Evolutionary conservation across 805 yeast genomes (phyloP), one percentile per base, ranked within the genome.

Genomic region (Starmerella powellii): DNA sequence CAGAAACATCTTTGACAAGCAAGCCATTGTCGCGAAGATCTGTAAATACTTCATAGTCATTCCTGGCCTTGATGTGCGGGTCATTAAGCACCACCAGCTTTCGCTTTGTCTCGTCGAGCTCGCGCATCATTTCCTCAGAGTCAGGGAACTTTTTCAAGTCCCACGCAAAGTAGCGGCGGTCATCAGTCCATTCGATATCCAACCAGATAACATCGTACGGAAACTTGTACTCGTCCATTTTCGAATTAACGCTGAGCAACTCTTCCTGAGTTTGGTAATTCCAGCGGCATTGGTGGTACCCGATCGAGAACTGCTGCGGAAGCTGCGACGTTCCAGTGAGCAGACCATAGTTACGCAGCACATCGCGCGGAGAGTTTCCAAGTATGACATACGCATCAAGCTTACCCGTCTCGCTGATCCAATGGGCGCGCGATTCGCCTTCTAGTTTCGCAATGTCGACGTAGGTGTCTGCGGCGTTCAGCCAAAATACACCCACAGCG

Each of bases 251-350:
- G 6, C 68, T 74, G n/a, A 85, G 61, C 1, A 91, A 88, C 61
- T 91, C 98, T 10, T 69, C 68, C 56, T 83, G 87, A 53, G 81
- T 87, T 57, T 84, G 83, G 63, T 91, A 91, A 60, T 91, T 91
- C 98, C 98, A 91, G 56, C 97, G 72, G 57, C 95, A 88, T 62
- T 91, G 98, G 57, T 91, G 97, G 57, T 91, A 84, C 0, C 94
- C 97, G 12, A 86, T 60, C 0, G 95, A 68, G 54, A 86, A 81
- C 33, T 78, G 49, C 49, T 76, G 80, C 1, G 98, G 98, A 10
- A 91, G 61, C 6, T 67, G 60, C 0, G 86, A 69, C 44, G 63
- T 71, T 0, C 98, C 98, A 0, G 94, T 78, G 15, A 91, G 59
- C 2, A 58, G 51, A 1, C 85, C 79, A 58, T 80, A 88, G 27